A percentile compares a stretch with the other conserved stretches of the same genome.
Conservation (phyloP, 495 filamentous ascomycete species). For the Rusavskia elegans region DNA sequence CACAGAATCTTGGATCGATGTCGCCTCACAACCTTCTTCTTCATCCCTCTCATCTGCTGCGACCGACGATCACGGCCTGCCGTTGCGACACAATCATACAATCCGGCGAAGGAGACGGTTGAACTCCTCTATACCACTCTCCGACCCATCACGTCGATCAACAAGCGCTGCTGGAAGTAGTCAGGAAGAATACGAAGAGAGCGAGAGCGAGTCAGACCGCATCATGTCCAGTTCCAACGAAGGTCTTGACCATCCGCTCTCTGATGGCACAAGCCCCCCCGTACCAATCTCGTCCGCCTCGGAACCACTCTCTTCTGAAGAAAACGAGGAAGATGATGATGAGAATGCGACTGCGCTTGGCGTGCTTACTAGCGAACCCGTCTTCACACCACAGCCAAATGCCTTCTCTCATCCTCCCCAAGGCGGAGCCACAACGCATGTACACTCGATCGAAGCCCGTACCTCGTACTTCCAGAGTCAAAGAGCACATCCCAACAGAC, state of each 20-base stretch:
- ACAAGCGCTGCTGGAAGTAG: constrained; percentile 50
- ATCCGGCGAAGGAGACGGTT: constrained; percentile 33
- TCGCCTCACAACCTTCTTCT: constrained; percentile 82
- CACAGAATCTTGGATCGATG: constrained; percentile 93
- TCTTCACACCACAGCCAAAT: constrained; percentile 76
- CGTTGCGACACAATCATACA: constrained; percentile 41
- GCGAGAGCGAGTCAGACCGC: constrained; percentile 69
- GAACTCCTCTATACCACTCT: constrained; percentile 21
- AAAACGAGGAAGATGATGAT: constrained; percentile 43
- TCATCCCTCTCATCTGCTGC: constrained; percentile 67
- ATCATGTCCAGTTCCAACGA: constrained; percentile 78
- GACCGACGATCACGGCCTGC: constrained; percentile 73
- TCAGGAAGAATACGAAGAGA: constrained; percentile 80
- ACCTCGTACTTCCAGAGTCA: constrained; percentile 20
- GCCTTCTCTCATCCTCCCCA: constrained; percentile 68
- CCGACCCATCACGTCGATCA: constrained; percentile 9
- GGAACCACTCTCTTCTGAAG: constrained; percentile 22
- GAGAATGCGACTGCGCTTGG: constrained; percentile 72
- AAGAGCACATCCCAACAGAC: constrained; percentile 5
- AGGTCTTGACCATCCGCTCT: constrained; percentile 32
- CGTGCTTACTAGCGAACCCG: constrained; percentile 36
- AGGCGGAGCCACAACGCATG: constrained; percentile 2
- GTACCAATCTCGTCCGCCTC: constrained; percentile 13
- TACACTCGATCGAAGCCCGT: constrained; percentile 8
- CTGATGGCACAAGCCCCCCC: constrained; percentile 11